Base-by-base conservation (phyloP, 2,329 filamentous ascomycete genomes). In the Sordariomycetes sp. region DNA sequence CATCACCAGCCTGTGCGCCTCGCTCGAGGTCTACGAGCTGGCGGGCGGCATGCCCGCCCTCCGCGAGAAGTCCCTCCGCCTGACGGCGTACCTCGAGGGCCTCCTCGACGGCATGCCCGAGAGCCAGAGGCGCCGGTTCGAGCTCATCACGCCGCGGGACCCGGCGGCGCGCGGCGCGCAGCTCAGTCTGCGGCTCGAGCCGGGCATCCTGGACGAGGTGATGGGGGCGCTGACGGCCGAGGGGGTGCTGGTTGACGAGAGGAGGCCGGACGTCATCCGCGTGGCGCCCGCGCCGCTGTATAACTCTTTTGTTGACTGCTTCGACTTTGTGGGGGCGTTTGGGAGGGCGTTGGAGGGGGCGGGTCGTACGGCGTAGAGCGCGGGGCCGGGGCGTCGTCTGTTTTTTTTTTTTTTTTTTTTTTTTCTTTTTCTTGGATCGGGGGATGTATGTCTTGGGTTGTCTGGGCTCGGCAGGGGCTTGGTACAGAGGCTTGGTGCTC, bases 241-340 rank as follows among this genome's bases (percentile, higher is more conserved):
- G 4, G 85, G 85, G 1, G 81, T 92, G 2, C 77, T 94, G 1
- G 80, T 88, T n/a, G 89, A 95, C 65, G 85, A 91, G 72, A 76
- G 89, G 60, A 86, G 85, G 67, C 89, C 89, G 1, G 81, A 91
- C 68, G 89, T 94, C 13, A 82, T 95, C 53, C 75, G 89, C 10
- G 82, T 92, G 5, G 88, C 89, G 4, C 89, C 89, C 3, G 84
- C 85, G 50, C 88, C 89, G 8, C 67, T 95, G 66, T 95, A 94
- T 68, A 94, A 92, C 66, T 84, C 78, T 0, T 92, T 86, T 66
- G 72, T 72, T 50, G 89, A 95, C 55, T 69, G 68, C 56, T 68
- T 61, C 36, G 63, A 63, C n/a, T 70, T 70, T 62, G 65, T 65
- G 13, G 57, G 58, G 59, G 64, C 62, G 12, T 67, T 70, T 50